phyloP scores from a whole-genome alignment of 306 rosid species.

The Mimosa pudica region DNA sequence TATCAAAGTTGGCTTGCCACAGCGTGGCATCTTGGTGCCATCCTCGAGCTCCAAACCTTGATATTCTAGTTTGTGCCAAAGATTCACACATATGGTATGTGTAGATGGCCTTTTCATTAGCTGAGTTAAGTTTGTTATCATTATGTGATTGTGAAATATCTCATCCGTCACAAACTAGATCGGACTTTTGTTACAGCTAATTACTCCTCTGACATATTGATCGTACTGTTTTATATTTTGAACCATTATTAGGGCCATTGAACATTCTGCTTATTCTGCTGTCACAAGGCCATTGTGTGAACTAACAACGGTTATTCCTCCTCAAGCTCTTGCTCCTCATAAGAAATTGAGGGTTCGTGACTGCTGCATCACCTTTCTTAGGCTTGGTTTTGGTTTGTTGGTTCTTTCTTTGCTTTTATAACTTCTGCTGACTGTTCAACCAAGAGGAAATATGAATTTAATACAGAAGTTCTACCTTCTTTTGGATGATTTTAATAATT shows the following conservation, averaged over 20 bases:
- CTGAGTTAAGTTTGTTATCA: slow-evolving; percentile 20
- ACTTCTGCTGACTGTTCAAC: slow-evolving; percentile 23
- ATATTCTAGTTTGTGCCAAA: slow-evolving; percentile 92
- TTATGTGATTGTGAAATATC: slow-evolving; percentile 8
- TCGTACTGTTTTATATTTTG: slow-evolving; percentile 1
- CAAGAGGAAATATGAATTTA: slow-evolving; percentile 27
- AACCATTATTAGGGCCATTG: slow-evolving; percentile 82
- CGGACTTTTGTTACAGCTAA: neutral
- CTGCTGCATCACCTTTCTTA: neutral
- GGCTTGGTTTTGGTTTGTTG: slow-evolving; percentile 19
- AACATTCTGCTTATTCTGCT: slow-evolving; percentile 97
- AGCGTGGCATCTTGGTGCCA: slow-evolving; percentile 99
- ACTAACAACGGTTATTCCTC: slow-evolving; percentile 88
- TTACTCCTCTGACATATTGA: neutral
- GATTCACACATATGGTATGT: slow-evolving; percentile 96
- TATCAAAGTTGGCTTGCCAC: slow-evolving; percentile 93
- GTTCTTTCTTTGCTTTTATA: slow-evolving; percentile 14
- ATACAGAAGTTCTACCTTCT: slow-evolving; percentile 30
- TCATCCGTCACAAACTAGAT: neutral
- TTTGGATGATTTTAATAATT: neutral
- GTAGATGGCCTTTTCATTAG: slow-evolving; percentile 12
- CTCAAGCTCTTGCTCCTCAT: slow-evolving; percentile 81
- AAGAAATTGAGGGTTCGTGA: slow-evolving; percentile 90
- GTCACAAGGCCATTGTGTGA: slow-evolving; percentile 97
- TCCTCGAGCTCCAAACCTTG: slow-evolving; percentile 99